Conservation (phyloP, 345 rosid genomes). For the Pelargonium nanum region DNA sequence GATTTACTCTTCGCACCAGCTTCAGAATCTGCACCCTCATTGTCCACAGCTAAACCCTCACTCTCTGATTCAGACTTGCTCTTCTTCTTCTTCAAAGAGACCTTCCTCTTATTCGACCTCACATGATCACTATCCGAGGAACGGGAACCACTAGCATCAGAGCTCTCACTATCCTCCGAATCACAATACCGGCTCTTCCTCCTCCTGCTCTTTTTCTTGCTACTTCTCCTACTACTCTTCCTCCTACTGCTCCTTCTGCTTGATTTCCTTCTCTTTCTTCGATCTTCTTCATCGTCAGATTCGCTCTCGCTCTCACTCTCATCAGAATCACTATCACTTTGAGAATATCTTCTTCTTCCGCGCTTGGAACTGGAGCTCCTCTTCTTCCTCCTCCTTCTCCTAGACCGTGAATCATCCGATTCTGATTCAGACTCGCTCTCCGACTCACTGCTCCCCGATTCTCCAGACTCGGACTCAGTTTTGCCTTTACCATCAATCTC, state of each 20-base stretch:
- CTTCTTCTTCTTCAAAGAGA: slow-evolving; percentile 25
- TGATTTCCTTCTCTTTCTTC: background rate
- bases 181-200: slow-evolving; percentile 16
- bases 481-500: slow-evolving; percentile 28
- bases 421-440: slow-evolving; percentile 25
- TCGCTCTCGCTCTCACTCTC: slow-evolving; percentile 16
- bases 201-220: slow-evolving; percentile 16
- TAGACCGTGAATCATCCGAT: slow-evolving; percentile 22
- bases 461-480: slow-evolving; percentile 29
- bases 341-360: slow-evolving; percentile 26
- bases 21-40: slow-evolving; percentile 31
- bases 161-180: slow-evolving; percentile 15
- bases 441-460: slow-evolving; percentile 21
- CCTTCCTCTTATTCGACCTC: slow-evolving; percentile 36
- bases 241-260: slow-evolving; percentile 7
- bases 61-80: slow-evolving; percentile 29
- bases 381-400: slow-evolving; percentile 23
- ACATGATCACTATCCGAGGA: slow-evolving; percentile 5
- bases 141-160: slow-evolving; percentile 11
- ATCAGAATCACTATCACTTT: slow-evolving; percentile 34
- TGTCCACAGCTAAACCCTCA: slow-evolving; percentile 20
- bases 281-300: slow-evolving; percentile 8
- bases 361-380: slow-evolving; percentile 23
- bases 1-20: slow-evolving; percentile 21
- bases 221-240: slow-evolving; percentile 12